Evolutionary conservation across 2,329 filamentous ascomycete genomes (phyloP), one percentile per base, ranked within the genome.

Genomic region (Clarireedia homoeocarpa): DNA sequence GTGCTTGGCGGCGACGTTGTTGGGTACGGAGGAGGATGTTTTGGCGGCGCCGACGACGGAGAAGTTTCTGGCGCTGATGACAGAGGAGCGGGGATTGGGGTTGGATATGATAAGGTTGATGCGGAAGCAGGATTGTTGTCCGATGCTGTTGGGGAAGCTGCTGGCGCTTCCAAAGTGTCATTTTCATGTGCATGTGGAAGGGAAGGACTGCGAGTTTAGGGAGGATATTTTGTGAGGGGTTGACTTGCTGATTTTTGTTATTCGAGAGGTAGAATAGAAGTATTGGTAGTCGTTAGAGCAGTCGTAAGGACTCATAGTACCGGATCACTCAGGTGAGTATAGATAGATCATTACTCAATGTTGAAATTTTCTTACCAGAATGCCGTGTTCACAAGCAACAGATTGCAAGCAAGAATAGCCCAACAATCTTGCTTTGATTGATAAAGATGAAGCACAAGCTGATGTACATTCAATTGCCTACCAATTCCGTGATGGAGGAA

Each of bases 391-490:
- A 42, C 20, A 42, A 20, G 20, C 39, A 10, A n/a, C n/a, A 20
- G 39, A 38, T n/a, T 27, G 12, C 12, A 42, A 42, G 6, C n/a
- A 30, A 49, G 17, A 10, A n/a, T 42, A 17, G 30, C 4, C n/a
- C 24, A 12, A 23, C 23, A 54, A 5, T n/a, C 14, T 17, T 10
- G 39, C 9, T 12, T 24, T 49, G 40, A 12, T 39, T 20, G 27
- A 23, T 44, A 24, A 6, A 26, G 40, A 26, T 50, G 17, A 44
- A 50, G 30, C 15, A 45, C 6, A 44, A 24, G 20, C 17, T 50
- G 42, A 26, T 42, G 42, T 55, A 55, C 53, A 51, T 45, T 17
- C 26, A 20, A 45, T 50, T 36, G 30, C 52, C 17, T 44, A 30
- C 27, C 24, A 42, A 23, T 12, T 44, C 12, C 27, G 30, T 55